Conservation (phyloP, 2,329 filamentous ascomycete genomes). For the Colletotrichum cereale region DNA sequence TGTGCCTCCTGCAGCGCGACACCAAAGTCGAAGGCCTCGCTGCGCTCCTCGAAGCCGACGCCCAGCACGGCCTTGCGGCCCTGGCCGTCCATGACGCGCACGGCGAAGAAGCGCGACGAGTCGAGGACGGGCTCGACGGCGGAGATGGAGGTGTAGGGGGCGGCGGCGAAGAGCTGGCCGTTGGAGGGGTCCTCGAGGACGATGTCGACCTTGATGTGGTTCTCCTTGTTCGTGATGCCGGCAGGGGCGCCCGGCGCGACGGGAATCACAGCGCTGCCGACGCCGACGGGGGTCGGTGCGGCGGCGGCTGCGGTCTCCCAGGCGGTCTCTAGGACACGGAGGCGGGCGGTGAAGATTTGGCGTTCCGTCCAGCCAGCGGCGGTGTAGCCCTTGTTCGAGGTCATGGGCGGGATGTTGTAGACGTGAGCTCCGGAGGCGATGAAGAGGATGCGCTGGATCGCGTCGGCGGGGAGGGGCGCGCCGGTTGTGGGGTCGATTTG, state of each 20-base stretch:
- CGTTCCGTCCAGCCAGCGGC: constrained; percentile 83
- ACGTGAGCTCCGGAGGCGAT: constrained; percentile 81
- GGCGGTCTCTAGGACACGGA: constrained; percentile 83
- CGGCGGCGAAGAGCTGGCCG: constrained; percentile 85
- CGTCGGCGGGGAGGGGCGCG: constrained; percentile 74
- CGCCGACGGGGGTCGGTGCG: constrained; percentile 30
- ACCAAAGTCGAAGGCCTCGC: constrained; percentile 87
- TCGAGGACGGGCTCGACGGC: constrained; percentile 84
- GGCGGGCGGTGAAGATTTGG: constrained; percentile 87
- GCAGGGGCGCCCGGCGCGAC: constrained; percentile 33
- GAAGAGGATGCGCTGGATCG: constrained; percentile 89
- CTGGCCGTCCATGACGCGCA: constrained; percentile 81
- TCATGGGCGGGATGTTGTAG: constrained; percentile 87
- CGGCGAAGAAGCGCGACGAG: constrained; percentile 85
- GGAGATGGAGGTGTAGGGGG: constrained; percentile 76
- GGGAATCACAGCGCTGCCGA: constrained; percentile 35
- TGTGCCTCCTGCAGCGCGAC: constrained; percentile 84
- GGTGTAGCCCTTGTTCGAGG: constrained; percentile 82
- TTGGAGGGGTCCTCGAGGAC: constrained; percentile 81
- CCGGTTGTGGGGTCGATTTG: constrained; percentile 79
- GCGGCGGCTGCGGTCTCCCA: constrained; percentile 53
- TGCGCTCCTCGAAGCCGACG: constrained; percentile 88
- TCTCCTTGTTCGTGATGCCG: constrained; percentile 45
- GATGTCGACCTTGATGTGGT: constrained; percentile 78
- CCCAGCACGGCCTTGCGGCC: constrained; percentile 84